Evolutionary conservation across 2,329 filamentous ascomycete species (phyloP).

Genomic region (Nectriaceae sp.): DNA sequence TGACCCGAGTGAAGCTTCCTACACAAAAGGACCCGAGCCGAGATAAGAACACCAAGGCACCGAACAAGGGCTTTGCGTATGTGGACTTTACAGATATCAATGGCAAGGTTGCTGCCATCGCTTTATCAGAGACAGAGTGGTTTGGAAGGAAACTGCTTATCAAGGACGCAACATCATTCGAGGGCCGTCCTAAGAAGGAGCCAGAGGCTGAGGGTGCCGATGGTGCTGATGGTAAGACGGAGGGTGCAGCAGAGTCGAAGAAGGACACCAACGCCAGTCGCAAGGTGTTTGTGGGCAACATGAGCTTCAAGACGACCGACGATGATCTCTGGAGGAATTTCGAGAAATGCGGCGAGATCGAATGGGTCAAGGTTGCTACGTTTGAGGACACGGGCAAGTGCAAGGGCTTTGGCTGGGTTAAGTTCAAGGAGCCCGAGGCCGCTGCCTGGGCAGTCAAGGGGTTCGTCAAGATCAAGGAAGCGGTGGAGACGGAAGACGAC

Average conservation of each 20-base stretch:
- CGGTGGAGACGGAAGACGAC: constrained; percentile 63
- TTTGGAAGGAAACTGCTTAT: constrained; percentile 81
- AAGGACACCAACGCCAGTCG: constrained; percentile 63
- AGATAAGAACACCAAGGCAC: constrained; percentile 34
- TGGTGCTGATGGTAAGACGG: constrained; percentile 34
- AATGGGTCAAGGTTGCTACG: constrained; percentile 84
- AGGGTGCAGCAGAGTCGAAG: constrained; percentile 37
- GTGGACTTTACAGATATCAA: constrained; percentile 79
- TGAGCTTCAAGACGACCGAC: constrained; percentile 79
- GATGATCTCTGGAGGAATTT: constrained; percentile 83
- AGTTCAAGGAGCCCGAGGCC: constrained; percentile 77
- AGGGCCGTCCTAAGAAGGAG: constrained; percentile 79
- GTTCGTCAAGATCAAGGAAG: constrained; percentile 71
- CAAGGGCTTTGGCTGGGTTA: constrained; percentile 96
- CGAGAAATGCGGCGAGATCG: constrained; percentile 78
- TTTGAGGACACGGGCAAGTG: constrained; percentile 98
- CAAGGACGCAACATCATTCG: constrained; percentile 88
- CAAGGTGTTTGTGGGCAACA: constrained; percentile 90
- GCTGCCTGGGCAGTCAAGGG: constrained; percentile 74
- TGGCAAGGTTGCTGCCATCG: constrained; percentile 77
- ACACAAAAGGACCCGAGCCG: constrained; percentile 52
- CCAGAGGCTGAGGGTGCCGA: constrained; percentile 34
- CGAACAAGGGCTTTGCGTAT: constrained; percentile 96
- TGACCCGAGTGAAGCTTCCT: constrained; percentile 85
- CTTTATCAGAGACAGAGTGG: constrained; percentile 81